These are phyloP conservation scores for Curvularia lunata DNA, from an alignment of 2,329 filamentous ascomycete species.

Conservation along the genomic window DNA sequence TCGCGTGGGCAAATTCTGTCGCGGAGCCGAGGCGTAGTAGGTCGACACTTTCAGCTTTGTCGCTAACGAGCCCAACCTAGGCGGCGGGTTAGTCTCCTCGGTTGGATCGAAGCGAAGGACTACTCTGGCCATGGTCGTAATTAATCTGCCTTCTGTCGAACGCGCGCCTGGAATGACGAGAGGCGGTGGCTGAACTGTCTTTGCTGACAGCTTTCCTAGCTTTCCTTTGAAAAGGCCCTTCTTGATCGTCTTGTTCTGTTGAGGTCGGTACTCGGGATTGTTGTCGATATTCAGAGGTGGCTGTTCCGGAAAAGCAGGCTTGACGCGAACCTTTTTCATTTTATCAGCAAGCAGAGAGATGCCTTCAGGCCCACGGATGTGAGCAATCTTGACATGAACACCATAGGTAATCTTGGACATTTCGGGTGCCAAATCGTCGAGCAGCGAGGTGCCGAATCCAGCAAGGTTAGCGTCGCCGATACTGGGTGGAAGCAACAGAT, in stretches of 20 bases:
- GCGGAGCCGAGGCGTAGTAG: constrained; percentile 61
- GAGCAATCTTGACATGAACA: constrained; percentile 58
- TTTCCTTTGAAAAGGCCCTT: constrained; percentile 66
- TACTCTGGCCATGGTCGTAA: constrained; percentile 63
- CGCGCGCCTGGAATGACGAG: constrained; percentile 57
- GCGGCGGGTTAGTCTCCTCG: constrained; percentile 58
- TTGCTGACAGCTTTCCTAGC: constrained; percentile 63
- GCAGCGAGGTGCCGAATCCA: constrained; percentile 56
- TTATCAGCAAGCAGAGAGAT: constrained; percentile 57
- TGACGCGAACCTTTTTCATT: constrained; percentile 63
- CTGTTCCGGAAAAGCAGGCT: constrained; percentile 65
- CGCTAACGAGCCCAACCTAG: constrained; percentile 58
- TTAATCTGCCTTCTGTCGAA: constrained; percentile 47
- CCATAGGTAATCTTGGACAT: constrained; percentile 67
- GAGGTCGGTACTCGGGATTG: constrained; percentile 59
- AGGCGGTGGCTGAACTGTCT: constrained; percentile 64
- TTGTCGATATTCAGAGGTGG: constrained; percentile 62
- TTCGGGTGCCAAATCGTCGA: constrained; percentile 68
- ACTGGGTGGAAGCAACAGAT: constrained; percentile 66
- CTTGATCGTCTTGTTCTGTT: constrained; percentile 65
- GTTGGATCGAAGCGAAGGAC: constrained; percentile 67
- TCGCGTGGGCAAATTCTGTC: constrained; percentile 57
- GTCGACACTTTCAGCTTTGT: constrained; percentile 65
- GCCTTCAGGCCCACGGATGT: constrained; percentile 48
- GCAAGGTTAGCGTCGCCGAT: constrained; percentile 64